Conservation (phyloP, 768 basidiomycete genomes). For the Termitomyces eurrhizus region DNA sequence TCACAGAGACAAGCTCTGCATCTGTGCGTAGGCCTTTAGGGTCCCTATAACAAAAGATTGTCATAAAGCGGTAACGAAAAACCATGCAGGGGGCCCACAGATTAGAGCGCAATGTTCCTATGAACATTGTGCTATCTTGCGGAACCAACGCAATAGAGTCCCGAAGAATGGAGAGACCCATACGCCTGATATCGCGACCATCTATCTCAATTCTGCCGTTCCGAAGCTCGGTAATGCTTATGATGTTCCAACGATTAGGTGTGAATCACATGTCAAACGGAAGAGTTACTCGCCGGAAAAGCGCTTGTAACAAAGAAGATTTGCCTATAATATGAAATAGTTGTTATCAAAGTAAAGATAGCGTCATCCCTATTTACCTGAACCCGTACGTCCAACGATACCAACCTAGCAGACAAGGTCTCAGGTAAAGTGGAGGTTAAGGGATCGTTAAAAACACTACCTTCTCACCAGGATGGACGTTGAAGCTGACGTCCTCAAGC, state of each 20-base stretch:
- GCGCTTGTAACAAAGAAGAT: constrained; percentile 53
- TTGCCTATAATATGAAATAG: constrained; percentile 31
- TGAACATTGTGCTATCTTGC: constrained; percentile 57
- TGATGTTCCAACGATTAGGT: neutral
- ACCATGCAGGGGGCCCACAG: constrained; percentile 23
- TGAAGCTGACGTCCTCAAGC: constrained; percentile 55
- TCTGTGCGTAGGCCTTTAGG: constrained; percentile 45
- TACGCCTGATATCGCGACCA: constrained; percentile 43
- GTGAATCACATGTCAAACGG: neutral
- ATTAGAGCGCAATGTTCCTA: constrained; percentile 45
- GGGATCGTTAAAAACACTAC: constrained; percentile 27
- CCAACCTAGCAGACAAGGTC: constrained; percentile 29
- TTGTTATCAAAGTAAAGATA: neutral
- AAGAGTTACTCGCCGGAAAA: constrained; percentile 40
- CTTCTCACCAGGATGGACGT: constrained; percentile 60
- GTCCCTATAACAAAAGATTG: constrained; percentile 8
- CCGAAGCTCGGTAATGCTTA: constrained; percentile 56
- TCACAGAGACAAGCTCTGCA: constrained; percentile 56
- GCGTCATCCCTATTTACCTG: constrained; percentile 23
- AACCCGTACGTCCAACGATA: constrained; percentile 45
- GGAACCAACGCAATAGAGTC: constrained; percentile 62
- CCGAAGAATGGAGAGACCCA: constrained; percentile 55
- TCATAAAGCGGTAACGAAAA: neutral
- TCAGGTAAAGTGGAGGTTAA: neutral
- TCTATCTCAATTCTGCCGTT: constrained; percentile 58